Evolutionary conservation across 495 filamentous ascomycete species (phyloP), one percentile per base, ranked within the genome.

Genomic region (Daldinia decipiens): DNA sequence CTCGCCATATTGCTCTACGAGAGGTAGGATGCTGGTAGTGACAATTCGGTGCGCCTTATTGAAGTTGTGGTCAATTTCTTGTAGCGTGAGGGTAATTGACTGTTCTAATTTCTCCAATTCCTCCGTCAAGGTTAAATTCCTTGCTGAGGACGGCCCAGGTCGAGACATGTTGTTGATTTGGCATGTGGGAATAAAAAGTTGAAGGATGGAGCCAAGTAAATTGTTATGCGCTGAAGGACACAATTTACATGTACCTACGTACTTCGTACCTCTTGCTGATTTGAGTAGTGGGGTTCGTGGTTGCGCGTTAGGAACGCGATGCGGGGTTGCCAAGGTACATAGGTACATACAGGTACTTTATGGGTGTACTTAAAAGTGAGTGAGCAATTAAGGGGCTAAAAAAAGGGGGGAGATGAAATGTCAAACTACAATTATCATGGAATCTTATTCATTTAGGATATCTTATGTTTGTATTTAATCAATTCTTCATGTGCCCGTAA

Each of bases 41-140:
- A 99, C 94, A 62, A 98, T 98, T 56, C 94, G 91, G 79, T 99
- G 95, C 21, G 95, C 94, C 75, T 92, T 92, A 80, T 92, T 97
- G 80, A 99, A 99, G 74, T 99, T 99, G 79, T 93, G 91, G 79
- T 99, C 95, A 81, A 99, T 99, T 81, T 99, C 95, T 90, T 99
- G 95, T 0, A 99, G 85, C 3, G 95, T 98, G 40, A 98, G 86
- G 13, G 95, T 99, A 75, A 99, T 98, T 38, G 91, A 94, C 77
- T 98, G 96, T 76, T 99, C 95, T 13, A 99, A 81, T 77, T 92
- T 97, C 83, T 99, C 95, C 21, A 99, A 85, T 82, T 99, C 95
- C 74, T 98, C 95, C 0, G 95, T 95, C 63, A 98, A 85, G 5
- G 92, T 91, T 59, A 97, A 82, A 24, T 87, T 90, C 47, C 93